Percentiles rank a stretch among this genome's conserved stretches.
phyloP scores from a whole-genome alignment of 164 flowering plant species.

The Aristolochia fimbriata region DNA sequence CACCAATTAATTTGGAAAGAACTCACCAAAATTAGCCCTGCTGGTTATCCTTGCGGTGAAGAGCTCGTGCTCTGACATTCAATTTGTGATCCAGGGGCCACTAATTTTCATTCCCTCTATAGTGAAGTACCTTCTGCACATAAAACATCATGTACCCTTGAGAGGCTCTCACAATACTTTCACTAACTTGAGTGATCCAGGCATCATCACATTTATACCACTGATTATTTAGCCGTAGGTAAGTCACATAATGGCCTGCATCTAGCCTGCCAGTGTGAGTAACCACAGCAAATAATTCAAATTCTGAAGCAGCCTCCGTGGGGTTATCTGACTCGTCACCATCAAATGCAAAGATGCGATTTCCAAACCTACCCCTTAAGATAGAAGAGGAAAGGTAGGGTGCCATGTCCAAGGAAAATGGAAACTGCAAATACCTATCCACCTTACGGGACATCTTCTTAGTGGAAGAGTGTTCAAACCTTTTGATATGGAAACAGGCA shows the following conservation, averaged over 20 bases:
- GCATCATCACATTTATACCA: conserved; percentile 98
- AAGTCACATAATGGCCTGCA: conserved; percentile 84
- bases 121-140: conserved; percentile 60
- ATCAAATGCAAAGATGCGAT: conserved; percentile 58
- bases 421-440: conserved; percentile 79
- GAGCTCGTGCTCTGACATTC: not conserved
- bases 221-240: conserved; percentile 49
- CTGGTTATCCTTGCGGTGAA: too few relatives aligned
- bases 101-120: conserved; percentile 53
- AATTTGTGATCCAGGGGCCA: conserved; percentile 11
- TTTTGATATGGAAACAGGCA: conserved; percentile 83
- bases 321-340: conserved; percentile 47
- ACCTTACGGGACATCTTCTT: conserved; percentile 76
- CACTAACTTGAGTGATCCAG: conserved; percentile 75
- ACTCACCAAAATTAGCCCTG: not conserved
- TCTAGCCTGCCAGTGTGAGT: conserved; percentile 79
- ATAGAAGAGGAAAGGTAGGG: conserved; percentile 88
- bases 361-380: conserved; percentile 65
- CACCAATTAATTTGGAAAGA: conserved; percentile 4
- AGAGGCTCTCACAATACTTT: conserved; percentile 58
- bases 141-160: conserved; percentile 89
- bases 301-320: conserved; percentile 52
- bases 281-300: conserved; percentile 86
- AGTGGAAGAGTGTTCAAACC: conserved; percentile 79
- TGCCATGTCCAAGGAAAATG: conserved; percentile 74